Evolutionary conservation across 331 rosid genomes (phyloP), one percentile per base, ranked within the genome.

Genomic region (Telfairia occidentalis): DNA sequence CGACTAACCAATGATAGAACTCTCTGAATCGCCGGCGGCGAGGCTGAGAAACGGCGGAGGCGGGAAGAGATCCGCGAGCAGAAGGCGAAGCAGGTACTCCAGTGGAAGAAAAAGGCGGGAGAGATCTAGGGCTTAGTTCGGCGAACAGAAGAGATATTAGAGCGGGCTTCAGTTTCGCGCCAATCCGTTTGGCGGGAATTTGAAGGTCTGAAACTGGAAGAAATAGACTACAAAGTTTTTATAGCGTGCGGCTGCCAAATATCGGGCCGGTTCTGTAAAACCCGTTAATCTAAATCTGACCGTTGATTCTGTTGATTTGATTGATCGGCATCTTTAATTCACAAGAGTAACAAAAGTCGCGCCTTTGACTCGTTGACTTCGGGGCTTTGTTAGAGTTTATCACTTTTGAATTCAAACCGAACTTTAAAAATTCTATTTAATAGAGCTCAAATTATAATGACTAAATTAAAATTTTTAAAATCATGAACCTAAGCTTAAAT

Each of bases 171-270:
- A 26, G 18, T 49, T 74, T 79, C 57, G 78, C 78, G 82, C 74
- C 82, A 79, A 60, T 16, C 19, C 23, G 75, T 73, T 23, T 79
- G 82, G 82, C 82, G 82, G 79, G 79, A 79, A 66, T 19, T 66
- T 3, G 19, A 49, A n/a, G 13, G 54, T 29, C 19, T 18, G 29
- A 64, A 10, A 19, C 72, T 53, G 12, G 2, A 21, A 12, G 8
- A 46, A 48, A 5, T 7, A 13, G 59, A 12, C n/a, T n/a, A n/a
- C n/a, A n/a, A n/a, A n/a, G n/a, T 18, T 18, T 52, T 30, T 19
- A 76, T 43, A 69, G 23, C 23, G 37, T 9, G 10, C n/a, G 9
- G 30, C 5, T 0, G 18, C 16, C n/a, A n/a, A 3, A 57, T 28
- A 57, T 75, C 30, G 16, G 29, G 18, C 18, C 35, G 15, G 7